A percentile compares a stretch with the other conserved stretches of the same genome.
Evolutionary conservation across 495 filamentous ascomycete genomes (phyloP).

Genomic region (Pseudomonodictys pantanalensis): DNA sequence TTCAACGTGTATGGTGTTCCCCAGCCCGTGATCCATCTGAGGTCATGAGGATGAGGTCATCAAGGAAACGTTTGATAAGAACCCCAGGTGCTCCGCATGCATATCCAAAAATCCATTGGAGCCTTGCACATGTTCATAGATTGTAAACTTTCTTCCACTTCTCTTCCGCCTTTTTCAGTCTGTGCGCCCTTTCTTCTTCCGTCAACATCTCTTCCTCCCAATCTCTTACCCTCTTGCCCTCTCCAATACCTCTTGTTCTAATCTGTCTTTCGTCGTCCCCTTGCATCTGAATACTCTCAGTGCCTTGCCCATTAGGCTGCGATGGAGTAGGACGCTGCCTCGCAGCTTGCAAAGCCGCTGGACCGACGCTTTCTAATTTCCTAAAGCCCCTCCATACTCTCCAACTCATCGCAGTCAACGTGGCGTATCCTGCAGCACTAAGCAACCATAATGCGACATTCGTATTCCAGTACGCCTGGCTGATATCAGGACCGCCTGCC

Average conservation of each 20-base stretch:
- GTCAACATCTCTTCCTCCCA: constrained; percentile 18
- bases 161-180: constrained; percentile 4
- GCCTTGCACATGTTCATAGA: background rate
- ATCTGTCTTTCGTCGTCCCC: background rate
- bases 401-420: background rate
- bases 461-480: constrained; percentile 8
- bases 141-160: constrained; percentile 8
- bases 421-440: constrained; percentile 12
- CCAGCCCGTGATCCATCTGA: too few relatives aligned
- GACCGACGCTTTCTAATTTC: constrained; percentile 1
- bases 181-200: constrained; percentile 1
- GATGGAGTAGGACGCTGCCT: too few relatives aligned
- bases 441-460: constrained; percentile 12
- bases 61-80: too few relatives aligned
- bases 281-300: background rate
- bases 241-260: constrained; percentile 6
- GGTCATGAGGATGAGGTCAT: too few relatives aligned
- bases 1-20: too few relatives aligned
- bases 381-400: background rate
- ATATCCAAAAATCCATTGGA: too few relatives aligned
- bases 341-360: background rate
- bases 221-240: constrained; percentile 10
- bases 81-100: too few relatives aligned
- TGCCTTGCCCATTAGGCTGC: background rate
- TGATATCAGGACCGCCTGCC: background rate